These are phyloP conservation scores for Colletotrichum sublineola DNA, from an alignment of 2,329 filamentous ascomycete species.

Conservation along the genomic window DNA sequence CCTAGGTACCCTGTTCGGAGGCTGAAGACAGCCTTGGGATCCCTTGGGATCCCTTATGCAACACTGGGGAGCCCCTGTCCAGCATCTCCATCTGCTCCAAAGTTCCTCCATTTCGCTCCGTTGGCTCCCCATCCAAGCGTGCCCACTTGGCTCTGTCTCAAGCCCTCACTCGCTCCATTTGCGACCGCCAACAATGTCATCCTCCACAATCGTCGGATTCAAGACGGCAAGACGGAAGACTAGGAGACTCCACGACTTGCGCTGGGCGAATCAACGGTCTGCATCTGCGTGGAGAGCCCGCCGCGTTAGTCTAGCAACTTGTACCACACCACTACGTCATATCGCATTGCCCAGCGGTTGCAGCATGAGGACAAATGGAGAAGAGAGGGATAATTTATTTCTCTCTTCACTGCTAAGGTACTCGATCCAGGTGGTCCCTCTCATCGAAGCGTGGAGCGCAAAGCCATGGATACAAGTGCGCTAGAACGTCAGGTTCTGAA, in stretches of 20 bases:
- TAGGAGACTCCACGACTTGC: constrained; percentile 36
- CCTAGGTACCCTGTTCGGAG: constrained; percentile 5
- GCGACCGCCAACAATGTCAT: constrained; percentile 26
- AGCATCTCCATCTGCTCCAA: constrained; percentile 33
- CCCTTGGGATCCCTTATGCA: constrained; percentile 1
- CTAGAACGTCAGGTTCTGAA: constrained; percentile 27
- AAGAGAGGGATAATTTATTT: constrained; percentile 25
- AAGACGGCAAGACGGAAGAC: constrained; percentile 41
- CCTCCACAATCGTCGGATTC: constrained; percentile 36
- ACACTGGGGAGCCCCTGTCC: constrained; percentile 22
- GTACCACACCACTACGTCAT: constrained; percentile 39
- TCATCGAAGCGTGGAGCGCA: background rate
- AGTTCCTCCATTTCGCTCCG: constrained; percentile 24
- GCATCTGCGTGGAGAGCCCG: constrained; percentile 30
- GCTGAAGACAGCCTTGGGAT: constrained; percentile 24
- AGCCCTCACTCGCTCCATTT: constrained; percentile 35
- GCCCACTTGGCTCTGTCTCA: constrained; percentile 19
- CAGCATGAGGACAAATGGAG: constrained; percentile 37
- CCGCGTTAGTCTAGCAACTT: constrained; percentile 34
- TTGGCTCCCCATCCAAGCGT: constrained; percentile 24
- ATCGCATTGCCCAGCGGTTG: constrained; percentile 33
- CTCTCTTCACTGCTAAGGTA: background rate
- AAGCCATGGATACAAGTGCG: background rate
- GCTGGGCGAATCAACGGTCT: constrained; percentile 27
- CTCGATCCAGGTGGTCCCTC: background rate